These are phyloP conservation scores for Begonia peltatifolia DNA, from an alignment of 306 rosid species.

Conservation along the genomic window DNA sequence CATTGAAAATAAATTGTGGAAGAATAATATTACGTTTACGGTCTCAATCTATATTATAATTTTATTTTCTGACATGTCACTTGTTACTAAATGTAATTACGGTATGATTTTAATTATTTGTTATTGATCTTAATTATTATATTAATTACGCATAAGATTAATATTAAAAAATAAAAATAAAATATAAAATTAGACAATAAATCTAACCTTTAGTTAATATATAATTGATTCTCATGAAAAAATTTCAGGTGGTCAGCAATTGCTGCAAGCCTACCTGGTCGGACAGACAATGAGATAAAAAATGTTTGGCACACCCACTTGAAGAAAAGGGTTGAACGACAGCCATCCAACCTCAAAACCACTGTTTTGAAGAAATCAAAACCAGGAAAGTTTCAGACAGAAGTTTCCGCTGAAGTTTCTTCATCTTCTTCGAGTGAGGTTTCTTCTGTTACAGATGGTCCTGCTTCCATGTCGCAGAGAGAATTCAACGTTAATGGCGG, in stretches of 20 bases:
- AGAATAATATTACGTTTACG: no score
- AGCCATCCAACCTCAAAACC: slow-evolving; percentile 5
- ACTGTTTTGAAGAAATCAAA: slow-evolving; percentile 23
- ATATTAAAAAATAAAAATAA: no score
- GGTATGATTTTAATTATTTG: no score
- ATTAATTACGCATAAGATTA: no score
- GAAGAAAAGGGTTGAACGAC: slow-evolving; percentile 40
- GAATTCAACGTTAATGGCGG: slow-evolving; percentile 11
- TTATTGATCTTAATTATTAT: no score
- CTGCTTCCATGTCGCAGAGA: slow-evolving; percentile 19
- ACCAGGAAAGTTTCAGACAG: slow-evolving; percentile 13
- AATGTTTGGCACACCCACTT: slow-evolving; percentile 97
- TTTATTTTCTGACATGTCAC: no score
- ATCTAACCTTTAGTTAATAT: no score
- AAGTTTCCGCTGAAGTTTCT: slow-evolving; percentile 13
- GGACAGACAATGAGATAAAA: slow-evolving; percentile 91
- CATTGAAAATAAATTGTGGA: no score
- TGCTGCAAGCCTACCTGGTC: slow-evolving; percentile 82
- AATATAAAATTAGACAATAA: no score
- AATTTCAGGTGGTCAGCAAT: slow-evolving; percentile 85
- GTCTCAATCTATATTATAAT: no score
- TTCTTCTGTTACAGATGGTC: not conserved
- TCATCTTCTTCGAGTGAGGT: not conserved
- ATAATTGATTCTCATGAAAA: not conserved
- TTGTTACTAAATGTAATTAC: no score